phyloP scores from a whole-genome alignment of 768 basidiomycete genomes.

The Lentinus brumalis region DNA sequence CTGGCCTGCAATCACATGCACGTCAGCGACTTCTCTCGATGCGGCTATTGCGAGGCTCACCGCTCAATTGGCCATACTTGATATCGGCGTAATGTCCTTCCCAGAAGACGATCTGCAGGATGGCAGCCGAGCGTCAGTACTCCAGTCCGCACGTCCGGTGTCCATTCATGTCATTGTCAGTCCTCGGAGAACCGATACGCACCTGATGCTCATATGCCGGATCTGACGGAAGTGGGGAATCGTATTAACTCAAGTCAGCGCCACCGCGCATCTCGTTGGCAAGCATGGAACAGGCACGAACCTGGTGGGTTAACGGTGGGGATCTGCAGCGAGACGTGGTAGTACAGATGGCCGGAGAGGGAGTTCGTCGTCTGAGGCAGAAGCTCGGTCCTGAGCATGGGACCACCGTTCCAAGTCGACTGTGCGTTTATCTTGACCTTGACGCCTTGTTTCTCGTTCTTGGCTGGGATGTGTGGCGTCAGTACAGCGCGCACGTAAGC shows the following conservation, averaged over 20 bases:
- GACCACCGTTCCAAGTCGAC: constrained; percentile 33
- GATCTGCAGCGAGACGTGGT: constrained; percentile 26
- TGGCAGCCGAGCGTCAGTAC: background rate
- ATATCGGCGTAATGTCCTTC: constrained; percentile 27
- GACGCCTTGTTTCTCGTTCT: constrained; percentile 33
- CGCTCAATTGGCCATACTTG: constrained; percentile 24
- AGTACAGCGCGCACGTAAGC: background rate
- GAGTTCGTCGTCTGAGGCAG: constrained; percentile 36
- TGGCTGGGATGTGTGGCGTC: constrained; percentile 14
- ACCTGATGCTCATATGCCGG: constrained; percentile 27
- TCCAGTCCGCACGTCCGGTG: too few relatives aligned
- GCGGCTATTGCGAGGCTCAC: constrained; percentile 2
- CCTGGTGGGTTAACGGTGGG: constrained; percentile 25
- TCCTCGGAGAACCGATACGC: background rate
- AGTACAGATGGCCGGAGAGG: constrained; percentile 26
- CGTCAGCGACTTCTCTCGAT: background rate
- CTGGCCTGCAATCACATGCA: constrained; percentile 12
- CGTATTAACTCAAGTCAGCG: background rate
- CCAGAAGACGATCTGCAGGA: constrained; percentile 25
- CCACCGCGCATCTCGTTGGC: background rate
- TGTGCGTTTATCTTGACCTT: constrained; percentile 32
- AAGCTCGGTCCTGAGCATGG: constrained; percentile 35
- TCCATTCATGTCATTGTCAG: too few relatives aligned
- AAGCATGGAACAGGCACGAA: background rate
- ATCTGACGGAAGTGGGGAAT: constrained; percentile 2